Evolutionary conservation across 1,284 basidiomycete genomes (phyloP), one percentile per base, ranked within the genome.

Genomic region (Hypsizygus ulmarius): DNA sequence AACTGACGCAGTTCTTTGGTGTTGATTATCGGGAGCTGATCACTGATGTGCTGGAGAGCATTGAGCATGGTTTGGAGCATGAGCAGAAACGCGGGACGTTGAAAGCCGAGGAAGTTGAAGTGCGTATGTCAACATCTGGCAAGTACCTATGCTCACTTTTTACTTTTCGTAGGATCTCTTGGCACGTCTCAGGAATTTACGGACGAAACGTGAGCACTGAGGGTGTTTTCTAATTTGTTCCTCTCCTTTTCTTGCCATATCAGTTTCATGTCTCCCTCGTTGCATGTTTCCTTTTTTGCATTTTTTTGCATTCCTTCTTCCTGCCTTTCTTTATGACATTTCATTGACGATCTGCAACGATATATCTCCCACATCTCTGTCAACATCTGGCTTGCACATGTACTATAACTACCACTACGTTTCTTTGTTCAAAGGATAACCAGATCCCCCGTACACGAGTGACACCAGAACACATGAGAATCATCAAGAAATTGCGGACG

Each of bases 381-480:
- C 10, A 28, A 38, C 19, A 18, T 40, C n/a, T 35, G 28, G 16
- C n/a, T 28, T 25, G 19, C 32, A 27, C 42, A 41, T 28, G 40
- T 14, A 36, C 43, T 44, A 49, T 14, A n/a, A 52, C n/a, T 19
- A 28, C 33, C 30, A 33, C 15, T 28, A 43, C 15, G 32, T 18
- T 25, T 38, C 18, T 19, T 37, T 45, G 39, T 47, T 74, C 71
- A 90, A 47, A 90, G 68, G 53, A 90, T 81, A 41, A 91, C 85
- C 34, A 90, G 67, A 64, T 91, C 88, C 35, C 87, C 89, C 42
- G 71, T 74, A 72, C 88, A 91, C 25, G 84, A 80, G 59, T 81
- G 75, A 68, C 89, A 91, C 87, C 89, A 91, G 68, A 91, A 90
- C 11, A 91, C 78, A 63, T 90, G 88, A 18, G 86, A 81, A 58